A percentile compares a stretch with the other conserved stretches of the same genome.
Conservation (phyloP, 306 rosid species). For the Vigna radiata region DNA sequence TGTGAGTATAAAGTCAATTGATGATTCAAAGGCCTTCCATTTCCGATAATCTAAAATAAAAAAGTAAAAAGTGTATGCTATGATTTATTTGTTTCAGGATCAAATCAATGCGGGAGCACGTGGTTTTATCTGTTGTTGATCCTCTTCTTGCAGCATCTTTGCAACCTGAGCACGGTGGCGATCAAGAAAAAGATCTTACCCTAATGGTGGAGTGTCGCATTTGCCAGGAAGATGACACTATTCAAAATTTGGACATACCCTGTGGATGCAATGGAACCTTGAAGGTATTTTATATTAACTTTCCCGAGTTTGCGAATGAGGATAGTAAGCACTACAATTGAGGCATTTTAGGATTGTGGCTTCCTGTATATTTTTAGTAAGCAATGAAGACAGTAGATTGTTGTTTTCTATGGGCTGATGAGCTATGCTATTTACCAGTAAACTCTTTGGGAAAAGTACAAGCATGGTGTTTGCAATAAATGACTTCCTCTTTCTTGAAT, state of each 20-base stretch:
- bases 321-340: background rate
- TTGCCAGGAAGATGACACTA: constrained; percentile 69
- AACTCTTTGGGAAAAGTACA: background rate
- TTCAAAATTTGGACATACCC: constrained; percentile 63
- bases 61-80: background rate
- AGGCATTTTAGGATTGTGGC: background rate
- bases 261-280: constrained; percentile 75
- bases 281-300: constrained; percentile 47
- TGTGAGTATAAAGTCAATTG: background rate
- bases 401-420: background rate
- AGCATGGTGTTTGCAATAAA: background rate
- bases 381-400: background rate
- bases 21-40: background rate
- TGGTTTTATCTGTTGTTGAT: constrained; percentile 56
- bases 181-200: constrained; percentile 56
- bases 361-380: background rate
- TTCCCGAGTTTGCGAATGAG: background rate
- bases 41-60: background rate
- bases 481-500: background rate
- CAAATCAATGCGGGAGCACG: constrained; percentile 56
- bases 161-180: constrained; percentile 48
- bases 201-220: constrained; percentile 69
- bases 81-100: constrained; percentile 26
- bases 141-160: constrained; percentile 28
- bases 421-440: background rate